Evolutionary conservation across 768 basidiomycete species (phyloP).

Genomic region (Candolleomyces efflorescens): DNA sequence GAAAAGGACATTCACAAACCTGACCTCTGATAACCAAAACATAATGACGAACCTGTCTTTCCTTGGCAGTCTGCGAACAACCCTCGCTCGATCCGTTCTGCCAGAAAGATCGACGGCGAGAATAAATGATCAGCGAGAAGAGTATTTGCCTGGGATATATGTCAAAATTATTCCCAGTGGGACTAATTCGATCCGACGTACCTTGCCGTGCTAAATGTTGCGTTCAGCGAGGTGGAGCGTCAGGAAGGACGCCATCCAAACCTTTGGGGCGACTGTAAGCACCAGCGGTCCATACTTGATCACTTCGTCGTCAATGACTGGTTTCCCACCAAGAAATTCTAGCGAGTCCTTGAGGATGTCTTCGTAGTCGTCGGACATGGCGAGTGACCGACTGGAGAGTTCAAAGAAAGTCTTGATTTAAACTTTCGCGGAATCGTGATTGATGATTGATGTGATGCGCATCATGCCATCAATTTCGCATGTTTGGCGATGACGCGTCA

Average conservation of each 20-base stretch:
- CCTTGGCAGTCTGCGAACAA: slow-evolving; percentile 35
- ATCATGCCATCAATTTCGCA: background rate
- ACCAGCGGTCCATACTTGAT: slow-evolving; percentile 52
- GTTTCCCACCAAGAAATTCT: slow-evolving; percentile 44
- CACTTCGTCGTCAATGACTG: slow-evolving; percentile 35
- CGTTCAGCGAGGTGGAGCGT: slow-evolving; percentile 22
- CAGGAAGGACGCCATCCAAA: slow-evolving; percentile 16
- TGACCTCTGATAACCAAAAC: too few relatives aligned
- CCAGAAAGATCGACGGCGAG: slow-evolving; percentile 62
- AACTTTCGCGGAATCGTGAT: too few relatives aligned
- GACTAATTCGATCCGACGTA: background rate
- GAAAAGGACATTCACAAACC: too few relatives aligned
- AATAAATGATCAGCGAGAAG: slow-evolving; percentile 72
- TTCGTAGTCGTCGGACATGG: slow-evolving; percentile 26
- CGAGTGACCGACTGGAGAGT: too few relatives aligned
- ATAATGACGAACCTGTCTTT: slow-evolving; percentile 33
- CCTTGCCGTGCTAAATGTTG: slow-evolving; percentile 9
- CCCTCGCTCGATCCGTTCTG: slow-evolving; percentile 59
- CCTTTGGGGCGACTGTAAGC: slow-evolving; percentile 59
- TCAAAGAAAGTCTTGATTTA: too few relatives aligned
- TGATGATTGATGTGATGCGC: too few relatives aligned
- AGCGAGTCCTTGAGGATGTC: slow-evolving; percentile 54
- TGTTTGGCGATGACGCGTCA: background rate
- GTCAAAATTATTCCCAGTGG: slow-evolving; percentile 17
- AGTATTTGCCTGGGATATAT: slow-evolving; percentile 46